Conservation (phyloP, 2,329 filamentous ascomycete genomes). For the Teratosphaeria zuluensis region DNA sequence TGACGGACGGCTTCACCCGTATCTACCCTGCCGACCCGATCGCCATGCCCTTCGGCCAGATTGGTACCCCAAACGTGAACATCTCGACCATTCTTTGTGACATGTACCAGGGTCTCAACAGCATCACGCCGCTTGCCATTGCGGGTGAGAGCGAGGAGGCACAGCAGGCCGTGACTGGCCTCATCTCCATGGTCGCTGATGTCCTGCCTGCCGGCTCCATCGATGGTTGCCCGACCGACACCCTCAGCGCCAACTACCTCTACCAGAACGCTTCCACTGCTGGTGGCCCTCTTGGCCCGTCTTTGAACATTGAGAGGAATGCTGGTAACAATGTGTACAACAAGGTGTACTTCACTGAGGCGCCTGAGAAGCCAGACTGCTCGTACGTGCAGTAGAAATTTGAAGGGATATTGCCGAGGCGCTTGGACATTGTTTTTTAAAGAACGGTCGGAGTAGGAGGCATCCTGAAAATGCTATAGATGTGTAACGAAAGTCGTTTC, state of each 20-base stretch:
- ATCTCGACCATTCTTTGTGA: constrained; percentile 25
- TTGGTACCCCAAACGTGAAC: constrained; percentile 26
- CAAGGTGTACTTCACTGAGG: constrained; percentile 24
- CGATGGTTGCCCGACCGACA: constrained; percentile 25
- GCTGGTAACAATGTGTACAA: constrained; percentile 29
- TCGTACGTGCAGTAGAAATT: background rate
- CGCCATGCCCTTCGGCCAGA: constrained; percentile 18
- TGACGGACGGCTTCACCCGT: constrained; percentile 23
- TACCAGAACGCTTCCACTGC: constrained; percentile 20
- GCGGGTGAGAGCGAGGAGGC: constrained; percentile 16
- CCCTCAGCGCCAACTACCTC: constrained; percentile 21
- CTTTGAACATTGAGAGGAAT: constrained; percentile 15
- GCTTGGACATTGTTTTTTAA: no score
- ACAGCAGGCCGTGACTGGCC: constrained; percentile 19
- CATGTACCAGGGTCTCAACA: constrained; percentile 27
- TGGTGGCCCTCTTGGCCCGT: constrained; percentile 23
- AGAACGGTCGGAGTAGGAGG: no score
- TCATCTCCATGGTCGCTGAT: constrained; percentile 23
- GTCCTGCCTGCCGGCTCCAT: constrained; percentile 19
- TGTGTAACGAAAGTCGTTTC: no score
- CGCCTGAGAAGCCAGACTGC: constrained; percentile 18
- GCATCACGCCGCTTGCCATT: constrained; percentile 25
- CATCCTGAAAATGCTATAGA: no score
- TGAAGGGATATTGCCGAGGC: background rate
- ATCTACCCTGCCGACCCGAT: constrained; percentile 28